These are phyloP conservation scores for Candida morakotiae DNA, from an alignment of 805 yeast genomes.

Conservation along the genomic window DNA sequence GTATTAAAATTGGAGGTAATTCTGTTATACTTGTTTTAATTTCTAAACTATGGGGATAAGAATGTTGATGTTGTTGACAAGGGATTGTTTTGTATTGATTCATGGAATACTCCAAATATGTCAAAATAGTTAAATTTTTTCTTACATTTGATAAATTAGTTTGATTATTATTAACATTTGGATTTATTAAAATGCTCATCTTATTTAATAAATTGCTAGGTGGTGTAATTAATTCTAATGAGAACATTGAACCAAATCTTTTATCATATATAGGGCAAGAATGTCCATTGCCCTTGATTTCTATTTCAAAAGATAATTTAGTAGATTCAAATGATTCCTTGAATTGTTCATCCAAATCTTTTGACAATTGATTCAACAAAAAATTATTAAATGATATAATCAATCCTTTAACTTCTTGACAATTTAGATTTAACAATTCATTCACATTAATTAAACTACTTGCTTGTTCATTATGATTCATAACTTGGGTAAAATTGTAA, in stretches of 20 bases:
- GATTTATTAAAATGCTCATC: slow-evolving; percentile 13
- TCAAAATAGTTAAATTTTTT: slow-evolving; percentile 38
- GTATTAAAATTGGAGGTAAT: slow-evolving; percentile 61
- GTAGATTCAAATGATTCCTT: slow-evolving; percentile 27
- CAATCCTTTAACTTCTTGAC: slow-evolving; percentile 39
- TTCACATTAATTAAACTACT: slow-evolving; percentile 53
- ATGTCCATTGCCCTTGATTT: slow-evolving; percentile 30
- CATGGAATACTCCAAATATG: slow-evolving; percentile 61
- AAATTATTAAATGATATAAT: slow-evolving; percentile 57
- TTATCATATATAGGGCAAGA: slow-evolving; percentile 34
- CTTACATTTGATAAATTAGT: slow-evolving; percentile 9
- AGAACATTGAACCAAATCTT: slow-evolving; percentile 19
- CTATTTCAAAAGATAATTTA: slow-evolving; percentile 42
- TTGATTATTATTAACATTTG: slow-evolving; percentile 6
- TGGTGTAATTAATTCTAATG: slow-evolving; percentile 42
- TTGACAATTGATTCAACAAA: slow-evolving; percentile 47
- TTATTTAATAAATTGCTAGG: slow-evolving; percentile 22
- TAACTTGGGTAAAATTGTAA: slow-evolving; percentile 59
- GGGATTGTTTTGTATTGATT: slow-evolving; percentile 47
- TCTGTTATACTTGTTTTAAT: slow-evolving; percentile 46
- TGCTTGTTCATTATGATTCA: slow-evolving; percentile 41
- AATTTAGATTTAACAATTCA: slow-evolving; percentile 41
- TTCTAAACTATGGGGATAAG: slow-evolving; percentile 40
- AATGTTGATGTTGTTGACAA: slow-evolving; percentile 34
- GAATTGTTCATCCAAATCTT: slow-evolving; percentile 43